These are phyloP conservation scores for Aspergillus nomiae DNA, from an alignment of 2,329 filamentous ascomycete species.

Conservation along the genomic window DNA sequence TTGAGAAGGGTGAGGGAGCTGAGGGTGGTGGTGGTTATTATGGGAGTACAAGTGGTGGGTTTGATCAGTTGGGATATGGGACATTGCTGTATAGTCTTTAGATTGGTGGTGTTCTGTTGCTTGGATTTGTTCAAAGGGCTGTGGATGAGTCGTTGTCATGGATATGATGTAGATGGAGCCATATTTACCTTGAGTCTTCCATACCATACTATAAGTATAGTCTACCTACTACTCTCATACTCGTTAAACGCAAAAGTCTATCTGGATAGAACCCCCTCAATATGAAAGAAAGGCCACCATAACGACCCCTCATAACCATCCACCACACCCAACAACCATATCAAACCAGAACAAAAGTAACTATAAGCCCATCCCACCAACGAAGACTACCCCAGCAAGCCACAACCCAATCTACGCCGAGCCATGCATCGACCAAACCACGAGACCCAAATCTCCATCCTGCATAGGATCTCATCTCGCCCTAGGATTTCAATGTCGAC, in stretches of 20 bases:
- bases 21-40: conserved; percentile 52
- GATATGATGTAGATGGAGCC: not conserved
- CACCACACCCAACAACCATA: too few relatives aligned
- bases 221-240: not conserved
- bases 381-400: not conserved
- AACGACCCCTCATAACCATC: too few relatives aligned
- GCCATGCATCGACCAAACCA: not conserved
- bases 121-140: not conserved
- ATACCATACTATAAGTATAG: not conserved
- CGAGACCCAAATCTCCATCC: not conserved
- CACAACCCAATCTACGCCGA: not conserved
- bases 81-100: conserved; percentile 32
- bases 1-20: conserved; percentile 35
- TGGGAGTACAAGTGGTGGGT: conserved; percentile 44
- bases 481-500: not conserved
- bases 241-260: not conserved
- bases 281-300: too few relatives aligned
- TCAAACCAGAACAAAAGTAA: not conserved
- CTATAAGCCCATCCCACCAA: not conserved
- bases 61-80: conserved; percentile 43
- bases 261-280: not conserved
- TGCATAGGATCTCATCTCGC: not conserved
- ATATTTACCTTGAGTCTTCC: not conserved
- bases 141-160: not conserved
- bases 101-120: not conserved